Evolutionary conservation across 164 flowering plant species (phyloP).

Genomic region (Saururus chinensis): DNA sequence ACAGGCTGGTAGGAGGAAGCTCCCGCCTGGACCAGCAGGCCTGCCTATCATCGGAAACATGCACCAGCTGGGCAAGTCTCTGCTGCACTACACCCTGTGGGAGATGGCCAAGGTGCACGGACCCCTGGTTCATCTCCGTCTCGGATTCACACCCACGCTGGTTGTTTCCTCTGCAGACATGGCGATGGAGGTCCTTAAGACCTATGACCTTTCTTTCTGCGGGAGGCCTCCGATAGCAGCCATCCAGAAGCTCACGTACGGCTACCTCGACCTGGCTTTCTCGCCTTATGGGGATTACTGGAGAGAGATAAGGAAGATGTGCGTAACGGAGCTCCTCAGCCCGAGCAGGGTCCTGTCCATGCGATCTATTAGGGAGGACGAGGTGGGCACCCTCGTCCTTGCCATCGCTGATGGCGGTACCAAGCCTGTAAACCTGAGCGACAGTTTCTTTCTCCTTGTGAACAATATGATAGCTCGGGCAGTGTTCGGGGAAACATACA

Average conservation of each 20-base stretch:
- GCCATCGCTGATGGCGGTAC: background rate
- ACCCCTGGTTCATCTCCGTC: background rate
- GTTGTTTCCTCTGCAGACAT: constrained; percentile 1
- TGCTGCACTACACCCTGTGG: constrained; percentile 30
- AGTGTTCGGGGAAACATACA: background rate
- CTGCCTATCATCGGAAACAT: constrained; percentile 53
- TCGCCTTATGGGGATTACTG: constrained; percentile 22
- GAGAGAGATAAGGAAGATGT: constrained; percentile 18
- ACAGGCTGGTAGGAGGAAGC: background rate
- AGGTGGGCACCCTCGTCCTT: background rate
- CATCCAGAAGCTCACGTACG: constrained; percentile 6
- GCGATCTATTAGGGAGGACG: background rate
- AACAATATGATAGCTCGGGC: background rate
- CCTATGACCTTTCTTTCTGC: constrained; percentile 12
- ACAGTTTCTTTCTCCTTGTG: background rate
- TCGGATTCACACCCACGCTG: background rate
- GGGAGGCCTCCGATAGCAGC: constrained; percentile 1
- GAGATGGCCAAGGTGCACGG: constrained; percentile 9
- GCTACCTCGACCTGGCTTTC: constrained; percentile 10
- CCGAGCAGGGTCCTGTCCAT: constrained; percentile 2
- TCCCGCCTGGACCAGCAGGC: constrained; percentile 32
- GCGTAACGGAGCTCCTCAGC: constrained; percentile 15
- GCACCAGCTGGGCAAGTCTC: constrained; percentile 40
- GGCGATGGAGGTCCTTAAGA: constrained; percentile 20
- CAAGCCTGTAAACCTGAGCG: background rate